These are phyloP conservation scores for Metschnikowia koreensis DNA, from an alignment of 805 yeast species.

Conservation along the genomic window DNA sequence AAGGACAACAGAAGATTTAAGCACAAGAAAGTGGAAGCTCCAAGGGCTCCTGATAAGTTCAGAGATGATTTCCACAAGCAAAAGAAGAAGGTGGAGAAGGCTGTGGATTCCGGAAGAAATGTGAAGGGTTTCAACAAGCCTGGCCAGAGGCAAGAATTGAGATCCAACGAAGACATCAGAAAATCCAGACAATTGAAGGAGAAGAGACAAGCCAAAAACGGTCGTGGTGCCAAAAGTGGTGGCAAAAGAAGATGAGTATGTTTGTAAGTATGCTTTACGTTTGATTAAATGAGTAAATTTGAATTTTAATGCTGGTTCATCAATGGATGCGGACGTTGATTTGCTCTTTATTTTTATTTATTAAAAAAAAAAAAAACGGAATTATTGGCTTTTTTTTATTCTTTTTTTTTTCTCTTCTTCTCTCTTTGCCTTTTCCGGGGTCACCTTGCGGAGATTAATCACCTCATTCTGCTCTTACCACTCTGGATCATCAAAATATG, in stretches of 20 bases:
- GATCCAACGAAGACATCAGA: constrained; percentile 71
- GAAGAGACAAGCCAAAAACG: constrained; percentile 78
- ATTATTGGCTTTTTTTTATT: no score
- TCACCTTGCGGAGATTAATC: no score
- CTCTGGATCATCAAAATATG: no score
- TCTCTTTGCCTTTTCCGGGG: no score
- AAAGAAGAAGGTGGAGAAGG: constrained; percentile 76
- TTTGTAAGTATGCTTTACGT: not conserved
- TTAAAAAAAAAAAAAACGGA: no score
- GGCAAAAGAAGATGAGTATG: constrained; percentile 4
- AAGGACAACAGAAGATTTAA: constrained; percentile 50
- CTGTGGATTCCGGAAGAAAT: constrained; percentile 67
- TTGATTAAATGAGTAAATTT: not conserved
- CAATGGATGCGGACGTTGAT: no score
- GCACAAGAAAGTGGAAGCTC: constrained; percentile 76
- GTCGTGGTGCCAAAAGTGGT: constrained; percentile 54
- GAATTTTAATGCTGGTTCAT: not conserved
- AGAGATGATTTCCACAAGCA: constrained; percentile 85
- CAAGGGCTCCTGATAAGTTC: constrained; percentile 84
- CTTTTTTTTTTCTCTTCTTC: no score
- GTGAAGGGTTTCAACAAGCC: constrained; percentile 65
- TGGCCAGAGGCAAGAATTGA: constrained; percentile 56
- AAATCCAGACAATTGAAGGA: constrained; percentile 70
- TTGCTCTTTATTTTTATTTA: no score
- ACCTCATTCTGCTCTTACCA: no score